Evolutionary conservation across 2,329 filamentous ascomycete genomes (phyloP).

Genomic region (Fusarium continuum): DNA sequence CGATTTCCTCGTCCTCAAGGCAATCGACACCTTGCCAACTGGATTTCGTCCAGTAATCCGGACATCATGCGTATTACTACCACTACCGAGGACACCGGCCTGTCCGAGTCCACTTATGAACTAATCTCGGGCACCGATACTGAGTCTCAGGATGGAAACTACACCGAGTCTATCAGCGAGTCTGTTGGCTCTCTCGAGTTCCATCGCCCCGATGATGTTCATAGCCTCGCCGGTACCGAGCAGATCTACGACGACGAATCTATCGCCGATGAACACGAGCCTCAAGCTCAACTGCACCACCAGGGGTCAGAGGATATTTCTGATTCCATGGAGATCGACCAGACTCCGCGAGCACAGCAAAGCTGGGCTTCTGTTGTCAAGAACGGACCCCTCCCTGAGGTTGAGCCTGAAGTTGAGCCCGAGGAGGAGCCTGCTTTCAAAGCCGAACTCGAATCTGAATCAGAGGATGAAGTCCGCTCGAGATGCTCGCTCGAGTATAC

Average conservation of each 20-base stretch:
- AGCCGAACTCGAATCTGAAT: constrained; percentile 48
- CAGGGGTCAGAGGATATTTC: constrained; percentile 21
- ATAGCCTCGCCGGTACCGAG: constrained; percentile 61
- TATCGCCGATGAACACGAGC: constrained; percentile 47
- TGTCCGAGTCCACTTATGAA: constrained; percentile 67
- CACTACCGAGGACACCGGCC: constrained; percentile 59
- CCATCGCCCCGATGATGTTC: constrained; percentile 60
- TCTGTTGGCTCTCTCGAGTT: constrained; percentile 62
- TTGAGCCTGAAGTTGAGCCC: constrained; percentile 21
- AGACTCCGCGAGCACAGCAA: constrained; percentile 19
- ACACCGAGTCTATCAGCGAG: constrained; percentile 58
- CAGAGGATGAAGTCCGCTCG: constrained; percentile 54
- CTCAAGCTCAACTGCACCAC: constrained; percentile 9
- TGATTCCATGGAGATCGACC: constrained; percentile 4
- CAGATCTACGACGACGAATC: constrained; percentile 57
- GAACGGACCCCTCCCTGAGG: constrained; percentile 22
- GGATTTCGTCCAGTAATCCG: constrained; percentile 66
- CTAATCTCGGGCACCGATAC: constrained; percentile 63
- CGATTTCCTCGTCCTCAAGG: constrained; percentile 66
- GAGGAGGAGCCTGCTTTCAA: constrained; percentile 24
- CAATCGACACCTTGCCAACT: constrained; percentile 65
- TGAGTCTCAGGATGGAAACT: constrained; percentile 61
- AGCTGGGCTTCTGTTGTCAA: constrained; percentile 31
- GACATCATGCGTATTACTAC: constrained; percentile 62
- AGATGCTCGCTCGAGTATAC: constrained; percentile 58